phyloP scores from a whole-genome alignment of 2,329 filamentous ascomycete species.

The Hypoxylon sp. region DNA sequence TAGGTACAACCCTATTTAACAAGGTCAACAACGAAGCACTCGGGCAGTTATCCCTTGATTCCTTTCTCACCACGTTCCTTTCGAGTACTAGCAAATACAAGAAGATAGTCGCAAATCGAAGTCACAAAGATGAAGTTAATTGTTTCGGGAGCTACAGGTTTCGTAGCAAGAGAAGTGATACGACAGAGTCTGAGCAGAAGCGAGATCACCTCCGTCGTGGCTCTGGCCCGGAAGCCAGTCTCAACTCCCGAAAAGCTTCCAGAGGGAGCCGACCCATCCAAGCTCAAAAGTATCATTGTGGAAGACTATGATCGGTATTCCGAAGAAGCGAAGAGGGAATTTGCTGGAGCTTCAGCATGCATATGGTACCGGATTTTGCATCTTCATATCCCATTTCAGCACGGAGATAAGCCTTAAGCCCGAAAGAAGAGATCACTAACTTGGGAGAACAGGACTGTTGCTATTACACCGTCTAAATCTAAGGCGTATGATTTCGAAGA shows the following conservation, averaged over 20 bases:
- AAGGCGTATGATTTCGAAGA: constrained; percentile 43
- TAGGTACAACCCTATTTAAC: neutral
- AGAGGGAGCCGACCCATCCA: constrained; percentile 52
- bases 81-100: neutral
- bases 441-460: constrained; percentile 47
- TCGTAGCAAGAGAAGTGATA: constrained; percentile 61
- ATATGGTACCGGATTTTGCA: constrained; percentile 43
- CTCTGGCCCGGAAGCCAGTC: constrained; percentile 58
- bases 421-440: constrained; percentile 16
- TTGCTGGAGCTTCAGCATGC: constrained; percentile 60
- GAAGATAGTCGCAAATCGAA: neutral
- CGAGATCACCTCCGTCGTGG: constrained; percentile 59
- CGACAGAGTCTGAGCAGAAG: constrained; percentile 59
- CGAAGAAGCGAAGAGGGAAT: constrained; percentile 57
- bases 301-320: constrained; percentile 60
- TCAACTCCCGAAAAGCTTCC: constrained; percentile 44
- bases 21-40: neutral
- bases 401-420: constrained; percentile 19
- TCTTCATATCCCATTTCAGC: neutral
- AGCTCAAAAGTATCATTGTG: constrained; percentile 59
- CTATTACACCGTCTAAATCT: constrained; percentile 47
- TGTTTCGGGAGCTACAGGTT: constrained; percentile 45
- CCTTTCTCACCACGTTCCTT: neutral
- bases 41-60: neutral
- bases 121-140: constrained; percentile 37